Percentiles rank a stretch among this genome's conserved stretches.
Conservation (phyloP, 768 basidiomycete genomes). For the Xanthoconium purpureum region DNA sequence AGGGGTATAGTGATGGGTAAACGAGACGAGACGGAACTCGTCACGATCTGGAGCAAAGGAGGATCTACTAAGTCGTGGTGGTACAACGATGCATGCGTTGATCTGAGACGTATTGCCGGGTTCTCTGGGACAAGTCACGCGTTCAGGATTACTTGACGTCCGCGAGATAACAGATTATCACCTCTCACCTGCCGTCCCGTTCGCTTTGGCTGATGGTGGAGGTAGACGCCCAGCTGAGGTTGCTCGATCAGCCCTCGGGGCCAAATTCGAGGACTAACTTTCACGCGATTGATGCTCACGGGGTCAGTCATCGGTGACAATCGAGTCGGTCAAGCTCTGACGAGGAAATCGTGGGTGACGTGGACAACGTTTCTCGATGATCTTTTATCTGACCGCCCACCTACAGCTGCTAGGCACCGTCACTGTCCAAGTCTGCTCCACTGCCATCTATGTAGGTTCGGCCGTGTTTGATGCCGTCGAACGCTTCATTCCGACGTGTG, state of each 20-base stretch:
- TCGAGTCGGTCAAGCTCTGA: too few relatives aligned
- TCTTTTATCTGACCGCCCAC: not conserved
- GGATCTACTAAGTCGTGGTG: not conserved
- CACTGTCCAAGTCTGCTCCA: too few relatives aligned
- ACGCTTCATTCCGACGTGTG: conserved; percentile 1
- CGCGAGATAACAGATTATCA: not conserved
- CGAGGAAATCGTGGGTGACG: not conserved
- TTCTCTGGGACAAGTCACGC: not conserved
- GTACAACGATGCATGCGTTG: not conserved
- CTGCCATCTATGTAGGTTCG: too few relatives aligned
- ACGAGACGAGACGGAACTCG: too few relatives aligned
- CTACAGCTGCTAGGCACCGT: too few relatives aligned
- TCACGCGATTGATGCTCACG: too few relatives aligned
- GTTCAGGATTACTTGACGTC: not conserved
- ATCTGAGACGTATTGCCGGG: not conserved
- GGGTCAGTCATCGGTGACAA: too few relatives aligned
- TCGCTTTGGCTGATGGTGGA: not conserved
- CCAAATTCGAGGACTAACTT: too few relatives aligned
- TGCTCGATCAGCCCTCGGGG: too few relatives aligned
- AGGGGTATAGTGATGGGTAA: too few relatives aligned
- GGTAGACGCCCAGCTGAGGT: not conserved
- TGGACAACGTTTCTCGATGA: not conserved
- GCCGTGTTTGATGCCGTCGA: not conserved
- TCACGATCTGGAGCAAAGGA: too few relatives aligned
- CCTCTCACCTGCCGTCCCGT: not conserved